Evolutionary conservation across 2,329 filamentous ascomycete species (phyloP), one percentile per base, ranked within the genome.

Genomic region (Geosmithia putterillii): DNA sequence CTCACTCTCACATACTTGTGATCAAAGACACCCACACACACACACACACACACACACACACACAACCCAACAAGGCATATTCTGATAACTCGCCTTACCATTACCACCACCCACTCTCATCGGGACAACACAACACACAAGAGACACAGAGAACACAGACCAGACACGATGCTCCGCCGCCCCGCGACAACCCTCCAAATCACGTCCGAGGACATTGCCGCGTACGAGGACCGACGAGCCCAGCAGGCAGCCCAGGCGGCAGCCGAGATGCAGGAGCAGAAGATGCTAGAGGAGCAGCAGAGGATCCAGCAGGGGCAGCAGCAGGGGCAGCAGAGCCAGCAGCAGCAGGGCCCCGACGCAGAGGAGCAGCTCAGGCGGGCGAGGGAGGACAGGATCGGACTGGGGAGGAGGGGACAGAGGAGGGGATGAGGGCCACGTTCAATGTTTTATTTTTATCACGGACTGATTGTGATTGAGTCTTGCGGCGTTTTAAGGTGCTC

Each of bases 151-250:
- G 34, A 14, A n/a, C 7, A 18, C 7, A 36, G 41, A 18, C 40
- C 22, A 43, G 10, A 17, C 46, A 61, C 32, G 7, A 81, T 83
- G 79, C 76, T 83, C 51, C 77, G 79, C 52, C 76, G 82, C 39
- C 73, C 76, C 15, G 73, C 82, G 10, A 87, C 83, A 40, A 74
- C 74, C 14, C 75, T 87, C 48, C 67, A 72, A 44, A 73, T 86
- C 49, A 86, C 81, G 2, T 68, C 76, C 40, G 79, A 84, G 55
- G 83, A 87, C 58, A 70, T 86, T 35, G 78, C 80, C 35, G 67
- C 73, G 43, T 86, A 84, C 62, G 81, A 86, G 55, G 79, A 81
- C 57, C 70, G 71, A 22, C 73, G 78, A 47, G 65, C 64, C 20
- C 60, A 60, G 43, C 61, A 68, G n/a, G 18, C 21, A 20, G 47